A percentile compares a stretch with the other conserved stretches of the same genome.
phyloP scores from a whole-genome alignment of 306 rosid genomes.

The Biancaea sappan region DNA sequence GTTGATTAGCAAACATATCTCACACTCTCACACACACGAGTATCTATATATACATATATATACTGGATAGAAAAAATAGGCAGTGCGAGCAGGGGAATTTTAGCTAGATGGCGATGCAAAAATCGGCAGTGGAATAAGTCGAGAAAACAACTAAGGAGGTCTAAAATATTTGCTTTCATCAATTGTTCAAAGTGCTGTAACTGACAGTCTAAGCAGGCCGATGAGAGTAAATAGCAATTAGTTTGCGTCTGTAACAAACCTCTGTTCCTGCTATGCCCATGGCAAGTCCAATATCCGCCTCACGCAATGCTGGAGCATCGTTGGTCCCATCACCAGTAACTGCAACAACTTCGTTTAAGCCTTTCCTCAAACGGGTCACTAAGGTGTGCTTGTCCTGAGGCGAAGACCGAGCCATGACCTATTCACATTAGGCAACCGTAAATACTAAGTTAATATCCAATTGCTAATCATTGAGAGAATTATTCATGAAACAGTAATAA shows the following conservation, averaged over 20 bases:
- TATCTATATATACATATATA: too few species aligned
- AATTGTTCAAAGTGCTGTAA: not conserved
- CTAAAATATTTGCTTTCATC: not conserved
- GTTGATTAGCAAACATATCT: not conserved
- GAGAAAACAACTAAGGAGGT: not conserved
- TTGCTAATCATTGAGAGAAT: conserved; percentile 3
- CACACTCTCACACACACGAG: too few species aligned
- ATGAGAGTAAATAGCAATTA: not conserved
- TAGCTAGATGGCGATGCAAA: not conserved
- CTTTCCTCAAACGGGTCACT: conserved; percentile 65
- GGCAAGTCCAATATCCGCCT: conserved; percentile 93
- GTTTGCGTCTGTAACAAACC: conserved; percentile 50
- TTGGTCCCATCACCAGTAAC: conserved; percentile 96
- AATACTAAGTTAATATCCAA: not conserved
- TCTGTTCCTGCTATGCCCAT: conserved; percentile 99
- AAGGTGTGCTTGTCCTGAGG: conserved; percentile 90
- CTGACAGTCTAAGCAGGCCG: not conserved
- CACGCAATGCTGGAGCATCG: conserved; percentile 92
- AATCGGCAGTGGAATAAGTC: not conserved
- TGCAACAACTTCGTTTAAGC: conserved; percentile 78
- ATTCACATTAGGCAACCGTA: conserved; percentile 28
- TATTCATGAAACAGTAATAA: not conserved
- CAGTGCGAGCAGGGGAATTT: not conserved
- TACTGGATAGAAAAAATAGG: not conserved
- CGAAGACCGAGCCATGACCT: conserved; percentile 96